Conservation (phyloP, 306 rosid genomes). For the Albizia julibrissin region DNA sequence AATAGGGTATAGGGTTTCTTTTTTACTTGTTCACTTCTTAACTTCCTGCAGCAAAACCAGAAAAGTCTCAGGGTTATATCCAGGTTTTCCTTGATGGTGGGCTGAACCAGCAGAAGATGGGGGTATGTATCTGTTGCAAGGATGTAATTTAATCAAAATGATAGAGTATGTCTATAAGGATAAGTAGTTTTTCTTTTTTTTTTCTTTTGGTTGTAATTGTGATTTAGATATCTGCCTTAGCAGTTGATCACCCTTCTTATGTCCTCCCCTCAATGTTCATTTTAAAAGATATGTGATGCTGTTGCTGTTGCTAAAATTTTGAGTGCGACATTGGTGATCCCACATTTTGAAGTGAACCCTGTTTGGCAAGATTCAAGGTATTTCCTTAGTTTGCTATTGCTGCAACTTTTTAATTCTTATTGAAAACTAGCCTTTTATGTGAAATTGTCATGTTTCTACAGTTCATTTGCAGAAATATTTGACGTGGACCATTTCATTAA, state of each 20-base stretch:
- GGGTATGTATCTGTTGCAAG: constrained; percentile 60
- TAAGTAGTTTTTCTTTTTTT: constrained; percentile 33
- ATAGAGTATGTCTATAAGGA: constrained; percentile 3
- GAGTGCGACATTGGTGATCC: constrained; percentile 86
- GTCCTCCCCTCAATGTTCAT: not conserved
- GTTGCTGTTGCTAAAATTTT: constrained; percentile 92
- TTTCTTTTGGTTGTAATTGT: not conserved
- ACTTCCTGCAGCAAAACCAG: constrained; percentile 63
- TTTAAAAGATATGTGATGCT: constrained; percentile 86
- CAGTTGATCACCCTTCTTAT: constrained; percentile 28
- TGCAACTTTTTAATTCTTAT: constrained; percentile 6
- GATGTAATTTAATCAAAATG: constrained; percentile 28
- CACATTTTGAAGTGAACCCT: constrained; percentile 88
- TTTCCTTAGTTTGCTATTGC: constrained; percentile 20
- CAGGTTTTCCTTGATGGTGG: constrained; percentile 98
- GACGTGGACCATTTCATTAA: constrained; percentile 93
- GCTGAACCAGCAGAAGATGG: constrained; percentile 99
- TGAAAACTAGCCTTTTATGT: constrained; percentile 7
- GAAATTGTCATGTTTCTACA: constrained; percentile 42
- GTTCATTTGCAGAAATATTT: constrained; percentile 89
- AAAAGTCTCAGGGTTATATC: constrained; percentile 66
- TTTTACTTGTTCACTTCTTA: constrained; percentile 23
- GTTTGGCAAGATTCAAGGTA: constrained; percentile 99
- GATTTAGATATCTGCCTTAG: constrained; percentile 7
- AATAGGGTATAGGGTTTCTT: not conserved